Evolutionary conservation across 2,329 filamentous ascomycete species (phyloP).

Genomic region (Karstenula rhodostoma): DNA sequence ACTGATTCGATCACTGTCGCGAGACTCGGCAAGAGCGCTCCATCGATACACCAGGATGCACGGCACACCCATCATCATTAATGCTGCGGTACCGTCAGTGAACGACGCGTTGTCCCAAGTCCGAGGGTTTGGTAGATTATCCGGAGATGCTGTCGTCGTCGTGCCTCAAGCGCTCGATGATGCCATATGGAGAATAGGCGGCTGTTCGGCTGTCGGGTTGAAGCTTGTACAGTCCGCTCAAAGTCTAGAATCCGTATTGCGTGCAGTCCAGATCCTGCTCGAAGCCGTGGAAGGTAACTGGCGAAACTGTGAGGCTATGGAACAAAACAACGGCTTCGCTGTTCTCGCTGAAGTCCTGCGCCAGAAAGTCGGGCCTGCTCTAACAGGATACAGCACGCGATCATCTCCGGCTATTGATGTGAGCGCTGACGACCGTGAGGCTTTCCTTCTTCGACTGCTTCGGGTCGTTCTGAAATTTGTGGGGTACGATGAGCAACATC

Average conservation of each 20-base stretch:
- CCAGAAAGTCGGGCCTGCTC: conserved; percentile 73
- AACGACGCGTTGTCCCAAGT: conserved; percentile 85
- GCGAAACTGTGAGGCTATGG: conserved; percentile 98
- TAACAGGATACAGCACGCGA: conserved; percentile 59
- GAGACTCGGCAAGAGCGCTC: conserved; percentile 71
- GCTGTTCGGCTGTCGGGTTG: conserved; percentile 83
- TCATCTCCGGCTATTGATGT: conserved; percentile 48
- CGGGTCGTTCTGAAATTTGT: conserved; percentile 84
- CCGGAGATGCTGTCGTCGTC: conserved; percentile 82
- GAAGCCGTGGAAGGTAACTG: conserved; percentile 88
- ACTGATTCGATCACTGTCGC: conserved; percentile 78
- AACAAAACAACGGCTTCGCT: conserved; percentile 91
- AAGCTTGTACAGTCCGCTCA: conserved; percentile 82
- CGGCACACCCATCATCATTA: conserved; percentile 82
- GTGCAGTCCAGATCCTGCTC: conserved; percentile 84
- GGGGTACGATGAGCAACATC: conserved; percentile 81
- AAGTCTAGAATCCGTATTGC: conserved; percentile 73
- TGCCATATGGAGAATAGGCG: conserved; percentile 90
- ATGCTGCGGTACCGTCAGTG: conserved; percentile 84
- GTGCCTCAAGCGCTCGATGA: conserved; percentile 88
- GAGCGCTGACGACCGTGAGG: conserved; percentile 55
- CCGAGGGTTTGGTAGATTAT: conserved; percentile 82
- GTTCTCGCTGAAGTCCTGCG: conserved; percentile 84
- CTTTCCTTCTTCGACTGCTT: conserved; percentile 69
- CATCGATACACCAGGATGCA: conserved; percentile 75